Conservation (phyloP, 257 asterid genomes). For the Vinca minor region DNA sequence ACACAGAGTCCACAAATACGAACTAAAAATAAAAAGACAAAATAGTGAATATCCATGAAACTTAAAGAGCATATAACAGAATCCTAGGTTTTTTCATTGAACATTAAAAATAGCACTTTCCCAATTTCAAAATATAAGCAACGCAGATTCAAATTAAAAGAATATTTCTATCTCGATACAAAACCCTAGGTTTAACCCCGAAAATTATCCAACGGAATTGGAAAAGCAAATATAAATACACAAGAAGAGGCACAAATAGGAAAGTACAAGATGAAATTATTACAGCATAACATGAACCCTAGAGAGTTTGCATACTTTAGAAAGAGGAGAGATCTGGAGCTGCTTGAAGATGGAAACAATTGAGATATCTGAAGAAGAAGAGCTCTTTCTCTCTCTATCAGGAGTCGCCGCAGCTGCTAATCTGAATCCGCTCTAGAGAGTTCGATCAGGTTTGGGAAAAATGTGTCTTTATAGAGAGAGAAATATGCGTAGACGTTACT, state of each 20-base stretch:
- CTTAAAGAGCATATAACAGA: too few relatives aligned
- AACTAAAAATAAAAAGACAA: too few relatives aligned
- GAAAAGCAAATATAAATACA: neutral
- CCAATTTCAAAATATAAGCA: too few relatives aligned
- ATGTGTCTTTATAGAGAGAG: neutral
- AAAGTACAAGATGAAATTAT: neutral
- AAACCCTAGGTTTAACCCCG: conserved; percentile 5
- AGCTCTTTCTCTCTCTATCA: too few relatives aligned
- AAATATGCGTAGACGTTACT: neutral
- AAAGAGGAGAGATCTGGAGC: neutral
- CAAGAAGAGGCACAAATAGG: neutral
- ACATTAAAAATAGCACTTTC: too few relatives aligned
- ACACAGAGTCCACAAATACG: too few relatives aligned
- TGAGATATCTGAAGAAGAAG: too few relatives aligned
- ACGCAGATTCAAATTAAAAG: neutral
- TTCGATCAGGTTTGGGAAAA: neutral
- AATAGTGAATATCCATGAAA: too few relatives aligned
- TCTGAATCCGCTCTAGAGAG: neutral
- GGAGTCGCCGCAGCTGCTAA: neutral
- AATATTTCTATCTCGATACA: neutral
- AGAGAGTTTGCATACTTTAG: neutral
- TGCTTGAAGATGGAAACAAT: neutral
- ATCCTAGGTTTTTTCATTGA: too few relatives aligned
- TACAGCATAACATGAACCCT: neutral
- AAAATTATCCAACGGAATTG: neutral